These are phyloP conservation scores for Leucocoprinus birnbaumii DNA, from an alignment of 768 basidiomycete species.

Conservation along the genomic window DNA sequence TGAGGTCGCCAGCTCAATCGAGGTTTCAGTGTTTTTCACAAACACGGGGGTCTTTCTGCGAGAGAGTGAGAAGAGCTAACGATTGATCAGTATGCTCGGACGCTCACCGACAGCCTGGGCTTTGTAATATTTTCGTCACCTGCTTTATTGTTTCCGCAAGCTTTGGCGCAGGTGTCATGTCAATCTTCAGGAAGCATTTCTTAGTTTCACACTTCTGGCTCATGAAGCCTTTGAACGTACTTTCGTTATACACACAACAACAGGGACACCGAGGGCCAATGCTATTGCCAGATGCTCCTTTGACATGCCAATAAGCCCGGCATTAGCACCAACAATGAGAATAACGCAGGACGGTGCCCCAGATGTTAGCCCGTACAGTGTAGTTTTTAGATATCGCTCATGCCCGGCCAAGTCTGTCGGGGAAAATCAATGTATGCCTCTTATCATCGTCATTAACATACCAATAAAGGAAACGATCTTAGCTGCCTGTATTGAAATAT, in stretches of 20 bases:
- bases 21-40: conserved; percentile 77
- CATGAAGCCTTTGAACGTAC: conserved; percentile 35
- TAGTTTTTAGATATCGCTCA: conserved; percentile 90
- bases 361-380: conserved; percentile 91
- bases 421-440: neutral
- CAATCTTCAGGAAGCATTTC: conserved; percentile 55
- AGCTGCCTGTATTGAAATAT: conserved; percentile 83
- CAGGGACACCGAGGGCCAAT: conserved; percentile 88
- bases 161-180: conserved; percentile 95
- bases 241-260: conserved; percentile 94
- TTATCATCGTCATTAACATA: conserved; percentile 22
- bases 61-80: neutral
- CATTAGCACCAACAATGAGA: conserved; percentile 94
- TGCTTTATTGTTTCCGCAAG: conserved; percentile 91
- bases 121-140: conserved; percentile 86
- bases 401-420: conserved; percentile 90
- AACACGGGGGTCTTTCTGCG: conserved; percentile 79
- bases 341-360: conserved; percentile 91
- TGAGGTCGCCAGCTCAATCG: conserved; percentile 71
- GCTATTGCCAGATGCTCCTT: conserved; percentile 97
- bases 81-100: neutral
- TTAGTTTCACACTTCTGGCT: neutral
- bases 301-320: conserved; percentile 87
- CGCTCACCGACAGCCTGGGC: conserved; percentile 84
- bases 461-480: conserved; percentile 96